A percentile compares a stretch with the other conserved stretches of the same genome.
Conservation (phyloP, 495 filamentous ascomycete genomes). For the Aspergillus bridgeri region DNA sequence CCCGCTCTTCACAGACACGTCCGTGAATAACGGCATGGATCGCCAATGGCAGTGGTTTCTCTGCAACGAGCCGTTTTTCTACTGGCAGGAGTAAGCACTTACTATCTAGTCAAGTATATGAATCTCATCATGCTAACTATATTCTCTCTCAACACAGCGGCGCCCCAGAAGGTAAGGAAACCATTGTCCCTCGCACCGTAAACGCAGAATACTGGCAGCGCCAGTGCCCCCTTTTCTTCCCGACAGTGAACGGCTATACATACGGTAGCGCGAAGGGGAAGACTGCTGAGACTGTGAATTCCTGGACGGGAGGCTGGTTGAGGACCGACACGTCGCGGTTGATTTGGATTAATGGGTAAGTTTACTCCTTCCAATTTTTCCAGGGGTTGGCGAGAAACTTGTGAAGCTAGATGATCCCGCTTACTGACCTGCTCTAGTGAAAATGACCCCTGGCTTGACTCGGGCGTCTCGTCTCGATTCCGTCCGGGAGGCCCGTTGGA, state of each 20-base stretch:
- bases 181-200: slow-evolving; percentile 56
- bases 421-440: slow-evolving; percentile 27
- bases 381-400: not conserved
- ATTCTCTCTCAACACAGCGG: slow-evolving; percentile 27
- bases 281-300: slow-evolving; percentile 54
- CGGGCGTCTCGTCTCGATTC: slow-evolving; percentile 48
- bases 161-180: slow-evolving; percentile 39
- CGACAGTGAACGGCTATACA: slow-evolving; percentile 44
- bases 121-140: not conserved
- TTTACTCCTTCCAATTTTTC: not conserved
- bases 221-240: slow-evolving; percentile 60
- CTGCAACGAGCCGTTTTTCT: slow-evolving; percentile 64
- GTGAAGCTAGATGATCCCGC: not conserved
- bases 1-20: slow-evolving; percentile 53
- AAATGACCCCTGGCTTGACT: slow-evolving; percentile 58
- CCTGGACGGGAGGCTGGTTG: slow-evolving; percentile 57
- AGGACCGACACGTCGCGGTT: slow-evolving; percentile 52
- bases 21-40: slow-evolving; percentile 48
- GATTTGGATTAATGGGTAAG: slow-evolving; percentile 58
- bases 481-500: slow-evolving; percentile 54
- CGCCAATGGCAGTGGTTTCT: slow-evolving; percentile 65
- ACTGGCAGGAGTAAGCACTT: slow-evolving; percentile 57
- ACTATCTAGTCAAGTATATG: too few relatives aligned
- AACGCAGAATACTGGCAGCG: slow-evolving; percentile 54
- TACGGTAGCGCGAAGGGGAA: slow-evolving; percentile 50